Evolutionary conservation across 208 protist genomes (phyloP), one percentile per base, ranked within the genome.

Genomic region (Crithidia bombi): DNA sequence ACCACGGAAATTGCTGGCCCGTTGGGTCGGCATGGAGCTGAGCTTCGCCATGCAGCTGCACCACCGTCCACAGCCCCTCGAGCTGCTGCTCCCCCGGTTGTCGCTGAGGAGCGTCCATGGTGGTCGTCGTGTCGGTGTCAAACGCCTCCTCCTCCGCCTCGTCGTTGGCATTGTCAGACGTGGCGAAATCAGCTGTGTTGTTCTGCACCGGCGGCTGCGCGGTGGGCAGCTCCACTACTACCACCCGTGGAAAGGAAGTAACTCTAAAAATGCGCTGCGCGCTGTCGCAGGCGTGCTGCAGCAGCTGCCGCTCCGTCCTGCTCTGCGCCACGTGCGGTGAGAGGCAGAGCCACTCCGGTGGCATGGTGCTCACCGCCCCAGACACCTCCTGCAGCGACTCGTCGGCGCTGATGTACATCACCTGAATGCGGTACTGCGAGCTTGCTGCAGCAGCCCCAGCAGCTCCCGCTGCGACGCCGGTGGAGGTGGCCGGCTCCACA

Each of bases 351-450:
- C 87, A 93, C 7, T 61, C 59, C 23, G 21, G 44, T n/a, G 87
- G 87, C 75, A 89, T 75, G 15, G 38, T 57, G 5, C 28, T 47
- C 59, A 87, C 70, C 9, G 78, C 66, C 0, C 46, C 38, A 25
- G 62, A 51, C 26, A 89, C 74, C 41, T 71, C 79, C 9, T 66
- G 47, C 15, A 77, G 36, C 5, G 77, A 70, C 26, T 81, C 74
- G 54, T 93, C 87, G 1, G 76, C 75, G 66, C 80, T 86, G 39
- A 93, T 33, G 68, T 89, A 93, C n/a, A 93, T 33, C 19, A 90
- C 80, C 30, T 84, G 79, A 43, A 89, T 79, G 28, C 58, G 67
- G 5, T 49, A 44, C 2, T 21, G 43, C n/a, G 68, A 54, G 21
- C 14, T 15, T 30, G 11, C 43, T 0, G 61, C 65, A 0, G 46